phyloP scores from a whole-genome alignment of 129 eudicot species.

The Tagetes patula region DNA sequence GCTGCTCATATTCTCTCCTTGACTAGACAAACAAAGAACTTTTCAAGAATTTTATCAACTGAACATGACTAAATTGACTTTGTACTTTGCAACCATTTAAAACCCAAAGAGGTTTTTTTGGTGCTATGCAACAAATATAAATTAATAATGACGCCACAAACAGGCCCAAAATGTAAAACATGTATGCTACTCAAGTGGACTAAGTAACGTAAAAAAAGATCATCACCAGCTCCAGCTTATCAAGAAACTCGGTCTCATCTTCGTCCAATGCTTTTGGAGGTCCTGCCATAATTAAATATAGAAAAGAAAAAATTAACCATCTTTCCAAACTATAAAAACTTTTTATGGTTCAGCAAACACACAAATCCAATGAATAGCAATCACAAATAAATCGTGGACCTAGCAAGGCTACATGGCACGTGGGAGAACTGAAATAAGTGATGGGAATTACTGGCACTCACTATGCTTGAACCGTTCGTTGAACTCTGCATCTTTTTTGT shows the following conservation, averaged over 20 bases:
- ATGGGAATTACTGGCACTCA: constrained; percentile 28
- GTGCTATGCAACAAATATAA: background rate
- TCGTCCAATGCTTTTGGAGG: constrained; percentile 99
- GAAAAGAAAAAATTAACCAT: constrained; percentile 6
- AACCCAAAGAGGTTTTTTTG: constrained; percentile 5
- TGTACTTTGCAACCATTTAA: constrained; percentile 3
- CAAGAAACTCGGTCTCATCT: constrained; percentile 95
- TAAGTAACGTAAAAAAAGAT: constrained; percentile 14
- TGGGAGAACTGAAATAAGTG: background rate
- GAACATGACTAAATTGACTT: background rate
- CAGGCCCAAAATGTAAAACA: background rate
- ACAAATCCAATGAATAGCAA: background rate
- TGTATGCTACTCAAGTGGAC: background rate
- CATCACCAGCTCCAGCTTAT: constrained; percentile 67
- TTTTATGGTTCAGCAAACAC: constrained; percentile 11
- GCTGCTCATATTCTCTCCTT: constrained; percentile 83
- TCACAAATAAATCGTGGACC: background rate
- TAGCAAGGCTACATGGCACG: background rate
- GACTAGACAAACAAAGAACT: constrained; percentile 49
- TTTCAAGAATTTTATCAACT: constrained; percentile 22
- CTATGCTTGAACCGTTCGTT: constrained; percentile 93
- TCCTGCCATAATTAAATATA: constrained; percentile 50
- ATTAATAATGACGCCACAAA: background rate
- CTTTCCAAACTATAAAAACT: constrained; percentile 12
- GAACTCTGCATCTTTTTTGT: constrained; percentile 95